A percentile compares a stretch with the other conserved stretches of the same genome.
Evolutionary conservation across 2,329 filamentous ascomycete species (phyloP).

Genomic region (Lasiodiplodia hormozganensis): DNA sequence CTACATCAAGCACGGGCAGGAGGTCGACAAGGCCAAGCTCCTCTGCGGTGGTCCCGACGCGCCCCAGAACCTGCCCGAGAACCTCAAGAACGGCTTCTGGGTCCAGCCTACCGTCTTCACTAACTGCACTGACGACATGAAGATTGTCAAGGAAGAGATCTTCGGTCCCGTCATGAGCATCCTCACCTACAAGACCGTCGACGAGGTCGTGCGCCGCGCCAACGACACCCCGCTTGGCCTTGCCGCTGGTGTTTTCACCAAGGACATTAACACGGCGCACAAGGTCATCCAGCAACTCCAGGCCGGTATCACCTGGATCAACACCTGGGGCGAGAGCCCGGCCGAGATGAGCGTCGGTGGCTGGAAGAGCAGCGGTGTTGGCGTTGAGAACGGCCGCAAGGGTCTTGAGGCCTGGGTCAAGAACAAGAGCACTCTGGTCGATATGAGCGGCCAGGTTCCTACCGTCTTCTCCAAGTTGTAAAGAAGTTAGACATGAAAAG

Average conservation of each 20-base stretch:
- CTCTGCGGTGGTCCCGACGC: conserved; percentile 73
- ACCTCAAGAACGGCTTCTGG: conserved; percentile 75
- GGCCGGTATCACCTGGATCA: conserved; percentile 90
- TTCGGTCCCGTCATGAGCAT: conserved; percentile 89
- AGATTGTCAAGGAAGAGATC: conserved; percentile 81
- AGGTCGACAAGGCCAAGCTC: conserved; percentile 75
- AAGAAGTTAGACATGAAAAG: not conserved
- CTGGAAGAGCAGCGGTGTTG: conserved; percentile 89
- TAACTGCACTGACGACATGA: conserved; percentile 83
- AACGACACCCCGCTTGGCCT: conserved; percentile 81
- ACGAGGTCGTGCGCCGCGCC: conserved; percentile 74
- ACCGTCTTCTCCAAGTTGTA: conserved; percentile 77
- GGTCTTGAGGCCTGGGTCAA: conserved; percentile 82
- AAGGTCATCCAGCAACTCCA: conserved; percentile 73
- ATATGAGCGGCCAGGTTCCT: conserved; percentile 74
- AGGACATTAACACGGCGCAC: conserved; percentile 76
- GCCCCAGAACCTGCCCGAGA: conserved; percentile 52
- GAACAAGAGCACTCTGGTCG: conserved; percentile 88
- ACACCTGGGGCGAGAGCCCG: conserved; percentile 91
- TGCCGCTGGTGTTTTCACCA: conserved; percentile 83
- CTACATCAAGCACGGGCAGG: conserved; percentile 78
- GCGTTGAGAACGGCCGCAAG: conserved; percentile 82
- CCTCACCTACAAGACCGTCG: conserved; percentile 72
- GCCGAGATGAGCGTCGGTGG: conserved; percentile 93
- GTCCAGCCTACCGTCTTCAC: conserved; percentile 84